Base-by-base conservation (phyloP, 192 early-diverging fungal genomes). In the Rhizophagus clarus region DNA sequence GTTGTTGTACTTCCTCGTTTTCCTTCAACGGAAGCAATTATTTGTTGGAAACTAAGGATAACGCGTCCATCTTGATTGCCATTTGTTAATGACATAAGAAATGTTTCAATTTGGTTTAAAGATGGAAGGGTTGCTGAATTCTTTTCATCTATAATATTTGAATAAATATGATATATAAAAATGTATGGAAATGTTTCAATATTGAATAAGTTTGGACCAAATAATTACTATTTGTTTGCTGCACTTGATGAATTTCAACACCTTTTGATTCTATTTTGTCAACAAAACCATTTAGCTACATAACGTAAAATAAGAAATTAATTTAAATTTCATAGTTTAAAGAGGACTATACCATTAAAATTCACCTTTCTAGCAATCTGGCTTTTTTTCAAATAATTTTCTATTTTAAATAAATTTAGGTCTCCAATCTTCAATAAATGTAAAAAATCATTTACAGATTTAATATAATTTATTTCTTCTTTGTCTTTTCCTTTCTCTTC, bases 371-470 rank as follows among this genome's bases (percentile, higher is more conserved):
- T 82, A 26, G 92, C 91, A 14, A 97, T 82, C 40, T 90, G 85
- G 72, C 93, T 95, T 3, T 86, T 86, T 31, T 89, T 81, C 76
- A 97, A 72, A 71, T 93, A 97, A 7, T 82, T 77, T 64, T 90
- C 85, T 0, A 95, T 85, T 81, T 94, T 95, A 84, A 93, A 96
- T 37, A 96, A 83, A 79, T 96, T 97, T 64, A 97, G 88, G 79
- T 96, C 88, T 66, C 96, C 95, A 34, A 95, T 91, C 17, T 86
- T 84, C 10, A 90, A 84, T 2, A 83, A 79, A 15, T 93, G 89
- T 45, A 94, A 78, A 84, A 95, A 95, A 66, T 95, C 92, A 79
- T 91, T 91, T 3, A 91, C 90, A 0, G 81, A 77, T 69, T 90
- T 76, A 17, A 94, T 84, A 3, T 64, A 67, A 26, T 84, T 84